Percentiles rank a stretch among this genome's conserved stretches.
These are phyloP conservation scores for Neurospora intermedia DNA, from an alignment of 495 filamentous ascomycete genomes.

Conservation along the genomic window DNA sequence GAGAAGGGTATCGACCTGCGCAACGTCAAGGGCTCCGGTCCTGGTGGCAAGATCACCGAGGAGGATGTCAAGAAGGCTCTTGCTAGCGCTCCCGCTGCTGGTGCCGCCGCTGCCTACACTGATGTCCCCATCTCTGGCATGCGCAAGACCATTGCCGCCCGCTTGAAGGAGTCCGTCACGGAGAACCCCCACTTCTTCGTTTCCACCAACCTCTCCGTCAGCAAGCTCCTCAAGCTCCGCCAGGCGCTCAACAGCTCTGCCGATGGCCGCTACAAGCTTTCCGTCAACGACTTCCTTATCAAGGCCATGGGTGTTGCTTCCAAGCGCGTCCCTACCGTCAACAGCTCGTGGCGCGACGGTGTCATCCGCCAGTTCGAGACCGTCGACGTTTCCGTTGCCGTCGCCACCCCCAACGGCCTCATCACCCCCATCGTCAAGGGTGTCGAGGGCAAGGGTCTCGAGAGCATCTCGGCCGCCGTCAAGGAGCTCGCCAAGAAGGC, in stretches of 20 bases:
- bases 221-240: slow-evolving; percentile 91
- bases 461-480: slow-evolving; percentile 75
- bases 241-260: slow-evolving; percentile 81
- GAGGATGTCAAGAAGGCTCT: slow-evolving; percentile 76
- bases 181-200: slow-evolving; percentile 99
- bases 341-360: slow-evolving; percentile 86
- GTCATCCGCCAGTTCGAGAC: slow-evolving; percentile 86
- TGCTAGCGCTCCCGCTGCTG: slow-evolving; percentile 25
- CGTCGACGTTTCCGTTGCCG: slow-evolving; percentile 88
- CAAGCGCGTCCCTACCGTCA: slow-evolving; percentile 88
- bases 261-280: slow-evolving; percentile 94
- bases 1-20: slow-evolving; percentile 77
- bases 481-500: slow-evolving; percentile 96
- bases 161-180: slow-evolving; percentile 77
- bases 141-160: slow-evolving; percentile 94
- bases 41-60: slow-evolving; percentile 80
- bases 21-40: slow-evolving; percentile 77
- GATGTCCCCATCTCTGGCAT: slow-evolving; percentile 81
- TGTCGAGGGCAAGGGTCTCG: slow-evolving; percentile 72
- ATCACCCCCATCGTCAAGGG: slow-evolving; percentile 96
- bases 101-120: slow-evolving; percentile 54
- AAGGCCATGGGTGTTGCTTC: slow-evolving; percentile 86
- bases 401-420: slow-evolving; percentile 85
- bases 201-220: slow-evolving; percentile 72
- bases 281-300: slow-evolving; percentile 98